These are phyloP conservation scores for Aureobasidium vineae DNA, from an alignment of 2,329 filamentous ascomycete species.

Conservation along the genomic window DNA sequence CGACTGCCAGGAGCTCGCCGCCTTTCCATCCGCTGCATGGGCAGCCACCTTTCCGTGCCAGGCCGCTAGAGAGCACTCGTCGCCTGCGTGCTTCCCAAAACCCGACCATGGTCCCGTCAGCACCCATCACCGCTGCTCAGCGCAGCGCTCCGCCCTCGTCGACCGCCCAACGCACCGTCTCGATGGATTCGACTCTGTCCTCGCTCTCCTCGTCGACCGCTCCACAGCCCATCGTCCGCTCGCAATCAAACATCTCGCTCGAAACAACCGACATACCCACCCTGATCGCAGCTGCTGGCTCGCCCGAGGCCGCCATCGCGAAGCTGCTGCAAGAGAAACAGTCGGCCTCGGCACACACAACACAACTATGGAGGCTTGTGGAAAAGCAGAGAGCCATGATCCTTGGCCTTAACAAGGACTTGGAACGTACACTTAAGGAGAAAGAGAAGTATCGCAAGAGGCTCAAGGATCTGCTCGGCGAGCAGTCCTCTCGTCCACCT, in stretches of 20 bases:
- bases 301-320: conserved; percentile 82
- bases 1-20: background rate
- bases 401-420: conserved; percentile 86
- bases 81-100: conserved; percentile 12
- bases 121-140: background rate
- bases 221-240: conserved; percentile 58
- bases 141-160: background rate
- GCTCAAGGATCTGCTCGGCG: conserved; percentile 68
- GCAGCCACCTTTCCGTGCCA: background rate
- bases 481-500: conserved; percentile 40
- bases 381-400: conserved; percentile 97
- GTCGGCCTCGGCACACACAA: conserved; percentile 81
- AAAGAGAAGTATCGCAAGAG: conserved; percentile 93
- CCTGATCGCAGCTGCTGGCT: conserved; percentile 80
- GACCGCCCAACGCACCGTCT: conserved; percentile 67
- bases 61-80: conserved; percentile 17
- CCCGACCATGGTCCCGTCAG: background rate
- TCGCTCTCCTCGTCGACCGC: conserved; percentile 51
- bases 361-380: conserved; percentile 90
- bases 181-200: conserved; percentile 92
- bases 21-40: background rate
- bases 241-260: conserved; percentile 58
- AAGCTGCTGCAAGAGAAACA: conserved; percentile 90
- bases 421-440: conserved; percentile 86
- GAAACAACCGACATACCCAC: conserved; percentile 69